These are phyloP conservation scores for Colletotrichum karsti DNA, from an alignment of 2,329 filamentous ascomycete species.

Conservation along the genomic window DNA sequence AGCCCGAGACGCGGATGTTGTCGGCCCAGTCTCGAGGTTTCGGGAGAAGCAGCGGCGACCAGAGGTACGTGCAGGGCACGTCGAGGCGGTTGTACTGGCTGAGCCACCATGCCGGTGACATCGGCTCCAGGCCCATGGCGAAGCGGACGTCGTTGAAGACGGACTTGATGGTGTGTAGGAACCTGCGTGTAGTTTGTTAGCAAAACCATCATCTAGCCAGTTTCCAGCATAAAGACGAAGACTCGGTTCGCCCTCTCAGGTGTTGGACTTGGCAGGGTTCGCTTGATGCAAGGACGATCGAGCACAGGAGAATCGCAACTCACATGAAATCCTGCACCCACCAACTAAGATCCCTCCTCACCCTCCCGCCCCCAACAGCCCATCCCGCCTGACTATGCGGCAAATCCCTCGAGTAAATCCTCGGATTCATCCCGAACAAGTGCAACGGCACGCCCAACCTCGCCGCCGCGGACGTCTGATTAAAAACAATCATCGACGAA, in stretches of 20 bases:
- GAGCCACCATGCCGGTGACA: constrained; percentile 57
- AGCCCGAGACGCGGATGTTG: constrained; percentile 62
- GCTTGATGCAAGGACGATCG: too few species aligned
- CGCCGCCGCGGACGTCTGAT: constrained; percentile 51
- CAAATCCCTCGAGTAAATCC: constrained; percentile 17
- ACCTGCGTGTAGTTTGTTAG: constrained; percentile 1
- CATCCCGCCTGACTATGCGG: constrained; percentile 24
- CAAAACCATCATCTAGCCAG: not conserved
- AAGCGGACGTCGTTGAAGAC: constrained; percentile 56
- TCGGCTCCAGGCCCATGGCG: constrained; percentile 52
- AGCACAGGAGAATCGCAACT: not conserved
- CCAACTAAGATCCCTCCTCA: constrained; percentile 9
- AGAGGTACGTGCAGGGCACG: constrained; percentile 56
- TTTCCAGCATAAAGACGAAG: too few species aligned
- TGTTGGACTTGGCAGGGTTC: too few species aligned
- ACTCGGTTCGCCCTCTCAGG: too few species aligned
- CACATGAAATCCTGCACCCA: constrained; percentile 22
- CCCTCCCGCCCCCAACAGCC: not conserved
- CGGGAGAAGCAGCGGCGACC: constrained; percentile 53
- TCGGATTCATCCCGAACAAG: constrained; percentile 70
- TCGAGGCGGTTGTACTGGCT: constrained; percentile 55
- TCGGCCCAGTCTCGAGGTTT: constrained; percentile 63
- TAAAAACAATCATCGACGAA: constrained; percentile 36
- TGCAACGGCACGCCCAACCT: constrained; percentile 67
- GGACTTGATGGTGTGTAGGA: constrained; percentile 22